Base-by-base conservation (phyloP, 164 flowering plant genomes). In the Magnolia changhungtana region DNA sequence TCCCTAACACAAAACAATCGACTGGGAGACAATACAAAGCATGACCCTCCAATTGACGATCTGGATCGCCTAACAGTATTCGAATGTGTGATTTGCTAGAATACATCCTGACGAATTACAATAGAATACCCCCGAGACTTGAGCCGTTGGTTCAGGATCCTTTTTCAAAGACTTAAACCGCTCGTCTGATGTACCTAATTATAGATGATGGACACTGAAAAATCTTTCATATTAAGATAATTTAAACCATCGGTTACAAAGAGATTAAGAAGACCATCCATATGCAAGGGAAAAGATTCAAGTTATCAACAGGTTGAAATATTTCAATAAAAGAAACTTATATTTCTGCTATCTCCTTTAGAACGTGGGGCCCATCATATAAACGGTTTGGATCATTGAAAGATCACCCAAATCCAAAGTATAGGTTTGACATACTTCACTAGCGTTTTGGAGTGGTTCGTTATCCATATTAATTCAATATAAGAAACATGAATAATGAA, bases 371-470 rank as follows among this genome's bases (percentile, higher is more conserved):
- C 65, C 21, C 19, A 63, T 63, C 21, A 18, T 21, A n/a, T 21
- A 16, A 63, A n/a, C 9, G 9, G 21, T n/a, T n/a, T 63, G 65
- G 20, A 21, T 63, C 21, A n/a, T 63, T 21, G 21, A n/a, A 18
- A 63, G 18, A n/a, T 21, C 19, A n/a, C 65, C 23, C n/a, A 19
- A 18, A 21, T 7, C 1, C 19, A 61, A 63, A n/a, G 23, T 5
- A 61, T 18, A n/a, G 1, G 65, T 2, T 63, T 63, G 65, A 16
- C 65, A 63, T 74, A 9, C 52, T 67, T 8, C 29, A 18, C 31
- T 23, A 5, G 16, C 78, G 4, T 71, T 82, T 78, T 63, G 81
- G 83, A 59, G 85, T 82, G 75, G 86, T 86, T 86, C 80, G 65
- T 63, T n/a, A 18, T 19, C n/a, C n/a, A n/a, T 1, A 4, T 21